Conservation (phyloP, 495 filamentous ascomycete genomes). For the Chlorociboria aeruginascens region DNA sequence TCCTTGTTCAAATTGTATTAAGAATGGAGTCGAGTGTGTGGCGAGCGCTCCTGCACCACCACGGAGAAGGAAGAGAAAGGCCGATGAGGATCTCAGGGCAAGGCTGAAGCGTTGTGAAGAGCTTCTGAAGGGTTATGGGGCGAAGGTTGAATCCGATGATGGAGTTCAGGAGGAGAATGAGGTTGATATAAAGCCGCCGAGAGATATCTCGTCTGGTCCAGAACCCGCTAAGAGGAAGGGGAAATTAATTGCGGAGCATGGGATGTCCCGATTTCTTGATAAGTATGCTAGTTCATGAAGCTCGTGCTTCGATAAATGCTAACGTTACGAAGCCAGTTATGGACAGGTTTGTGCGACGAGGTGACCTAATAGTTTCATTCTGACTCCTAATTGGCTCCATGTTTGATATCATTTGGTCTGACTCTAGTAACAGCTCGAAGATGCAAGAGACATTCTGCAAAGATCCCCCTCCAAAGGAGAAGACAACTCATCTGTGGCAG, state of each 20-base stretch:
- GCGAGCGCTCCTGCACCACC: conserved; percentile 28
- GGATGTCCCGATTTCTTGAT: neutral
- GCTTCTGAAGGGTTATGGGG: conserved; percentile 14
- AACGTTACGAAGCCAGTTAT: neutral
- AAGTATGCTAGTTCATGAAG: neutral
- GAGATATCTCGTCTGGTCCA: neutral
- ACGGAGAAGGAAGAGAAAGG: conserved; percentile 31
- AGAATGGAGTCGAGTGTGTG: conserved; percentile 28
- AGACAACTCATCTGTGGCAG: neutral
- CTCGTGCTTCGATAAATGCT: neutral
- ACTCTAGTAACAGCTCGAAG: conserved; percentile 2
- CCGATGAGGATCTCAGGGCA: conserved; percentile 22
- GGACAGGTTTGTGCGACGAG: neutral
- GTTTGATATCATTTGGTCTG: conserved; percentile 1
- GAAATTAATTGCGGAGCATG: neutral
- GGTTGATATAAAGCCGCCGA: neutral
- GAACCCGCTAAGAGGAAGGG: neutral
- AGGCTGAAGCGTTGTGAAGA: conserved; percentile 26
- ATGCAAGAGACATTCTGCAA: conserved; percentile 11
- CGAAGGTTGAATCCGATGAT: conserved; percentile 7
- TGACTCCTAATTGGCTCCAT: conserved; percentile 11
- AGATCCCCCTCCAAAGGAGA: conserved; percentile 13
- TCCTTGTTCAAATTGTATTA: conserved; percentile 38
- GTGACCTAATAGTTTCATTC: conserved; percentile 29
- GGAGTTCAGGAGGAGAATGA: neutral